Base-by-base conservation (phyloP, 2,329 filamentous ascomycete genomes). In the Elsinoe fawcettii region DNA sequence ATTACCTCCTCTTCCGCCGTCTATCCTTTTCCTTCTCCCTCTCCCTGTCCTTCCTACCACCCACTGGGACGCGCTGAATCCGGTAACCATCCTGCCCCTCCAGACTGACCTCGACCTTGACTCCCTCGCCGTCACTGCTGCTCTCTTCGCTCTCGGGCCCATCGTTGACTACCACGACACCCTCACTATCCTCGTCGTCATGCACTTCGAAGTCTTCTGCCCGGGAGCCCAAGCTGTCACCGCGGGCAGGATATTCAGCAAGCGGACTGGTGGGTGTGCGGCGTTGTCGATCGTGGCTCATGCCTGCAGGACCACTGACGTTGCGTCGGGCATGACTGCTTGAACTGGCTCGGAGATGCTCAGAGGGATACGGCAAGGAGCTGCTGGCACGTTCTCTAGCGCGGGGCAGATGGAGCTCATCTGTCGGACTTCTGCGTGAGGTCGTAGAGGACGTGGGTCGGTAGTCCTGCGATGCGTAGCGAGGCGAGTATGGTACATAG, bases 351-450 rank as follows among this genome's bases (percentile, higher is more conserved):
- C 56, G 74, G 1, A 25, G 25, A 18, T 16, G 68, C 2, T 58
- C 71, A 67, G 43, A 37, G 23, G 49, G 49, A 27, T 23, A 53
- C 5, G 49, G 49, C 3, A 55, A 34, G 8, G 36, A 43, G 20
- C 54, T 56, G 37, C 37, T 46, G 7, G 54, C 54, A 14, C 54
- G 54, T 6, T 43, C 54, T n/a, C 54, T 25, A 9, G 30, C 49
- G 16, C 39, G 23, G 2, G 54, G 54, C 3, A 56, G 39, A 36
- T 56, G 64, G 59, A 22, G 61, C 60, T 80, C 79, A 56, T 80
- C 76, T 27, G 75, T 74, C 22, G 79, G 68, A 16, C 75, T 73
- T 63, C 73, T 73, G 22, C 68, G 64, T 8, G 68, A 70, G 49
- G 67, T 67, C 11, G 70, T 70, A 23, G 75, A 73, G 1, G 30